Conservation (phyloP, 176 grass and related monocot genomes). For the Secale cereale region DNA sequence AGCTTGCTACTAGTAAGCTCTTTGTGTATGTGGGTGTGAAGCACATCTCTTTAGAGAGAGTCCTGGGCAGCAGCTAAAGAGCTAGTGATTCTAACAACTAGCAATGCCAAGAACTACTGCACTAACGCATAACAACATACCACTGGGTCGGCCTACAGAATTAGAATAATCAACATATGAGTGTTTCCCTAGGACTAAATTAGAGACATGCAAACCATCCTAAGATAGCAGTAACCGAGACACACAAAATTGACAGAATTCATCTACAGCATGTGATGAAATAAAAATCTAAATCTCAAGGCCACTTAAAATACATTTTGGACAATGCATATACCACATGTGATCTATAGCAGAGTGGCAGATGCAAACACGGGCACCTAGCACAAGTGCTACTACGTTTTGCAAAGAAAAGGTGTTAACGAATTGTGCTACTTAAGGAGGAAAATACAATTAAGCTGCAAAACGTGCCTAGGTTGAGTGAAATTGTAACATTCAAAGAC, state of each 20-base stretch:
- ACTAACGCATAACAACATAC: background rate
- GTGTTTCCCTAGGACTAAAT: background rate
- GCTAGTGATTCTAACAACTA: too few relatives aligned
- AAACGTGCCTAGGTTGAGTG: background rate
- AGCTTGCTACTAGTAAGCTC: background rate
- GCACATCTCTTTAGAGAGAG: too few relatives aligned
- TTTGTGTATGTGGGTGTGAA: too few relatives aligned
- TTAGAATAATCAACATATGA: background rate
- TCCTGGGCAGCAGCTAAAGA: too few relatives aligned
- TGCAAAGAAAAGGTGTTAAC: background rate
- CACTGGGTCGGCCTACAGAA: background rate
- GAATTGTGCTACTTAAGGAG: background rate
- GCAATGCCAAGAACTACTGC: background rate
- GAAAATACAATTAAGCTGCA: background rate
- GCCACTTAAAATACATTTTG: background rate
- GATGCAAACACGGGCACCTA: background rate
- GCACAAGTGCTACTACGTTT: background rate
- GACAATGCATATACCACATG: background rate
- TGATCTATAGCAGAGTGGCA: background rate
- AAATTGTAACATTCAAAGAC: background rate
- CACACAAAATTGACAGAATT: background rate
- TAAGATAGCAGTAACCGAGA: background rate
- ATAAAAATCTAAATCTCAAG: background rate
- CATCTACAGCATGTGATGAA: background rate
- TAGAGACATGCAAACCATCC: background rate